Percentiles rank a stretch among this genome's conserved stretches.
phyloP scores from a whole-genome alignment of 768 basidiomycete species.

The Tylopilus felleus region DNA sequence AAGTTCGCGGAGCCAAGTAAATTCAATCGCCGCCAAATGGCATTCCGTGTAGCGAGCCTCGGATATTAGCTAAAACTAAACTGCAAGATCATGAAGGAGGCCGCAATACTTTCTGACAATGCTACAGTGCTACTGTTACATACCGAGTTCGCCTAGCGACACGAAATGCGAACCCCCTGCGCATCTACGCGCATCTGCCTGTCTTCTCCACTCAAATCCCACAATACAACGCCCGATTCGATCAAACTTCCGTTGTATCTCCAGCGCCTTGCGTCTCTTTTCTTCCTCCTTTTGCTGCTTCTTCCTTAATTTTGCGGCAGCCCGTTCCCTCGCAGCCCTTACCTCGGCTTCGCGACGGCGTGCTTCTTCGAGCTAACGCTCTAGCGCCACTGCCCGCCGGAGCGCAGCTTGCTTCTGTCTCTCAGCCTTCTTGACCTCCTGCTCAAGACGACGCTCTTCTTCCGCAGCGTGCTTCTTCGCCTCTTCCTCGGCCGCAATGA shows the following conservation, averaged over 20 bases:
- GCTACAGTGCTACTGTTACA: not conserved
- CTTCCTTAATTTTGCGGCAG: slow-evolving; percentile 27
- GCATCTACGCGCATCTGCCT: slow-evolving; percentile 43
- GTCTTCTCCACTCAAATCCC: slow-evolving; percentile 46
- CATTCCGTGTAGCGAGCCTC: no score
- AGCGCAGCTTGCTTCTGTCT: slow-evolving; percentile 12
- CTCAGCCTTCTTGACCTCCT: slow-evolving; percentile 16
- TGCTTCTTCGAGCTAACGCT: slow-evolving; percentile 28
- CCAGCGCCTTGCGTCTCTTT: slow-evolving; percentile 17
- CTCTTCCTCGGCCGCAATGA: slow-evolving; percentile 28
- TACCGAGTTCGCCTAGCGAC: slow-evolving; percentile 7
- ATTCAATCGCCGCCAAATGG: no score
- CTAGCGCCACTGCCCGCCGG: slow-evolving; percentile 12
- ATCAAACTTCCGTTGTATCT: slow-evolving; percentile 43
- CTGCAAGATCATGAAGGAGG: no score
- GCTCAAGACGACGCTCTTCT: slow-evolving; percentile 17
- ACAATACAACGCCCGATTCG: slow-evolving; percentile 47
- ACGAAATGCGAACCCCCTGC: slow-evolving; percentile 45
- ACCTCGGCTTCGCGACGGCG: slow-evolving; percentile 28
- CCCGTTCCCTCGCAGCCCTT: slow-evolving; percentile 25
- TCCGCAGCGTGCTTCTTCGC: slow-evolving; percentile 17
- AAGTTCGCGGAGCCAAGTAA: no score
- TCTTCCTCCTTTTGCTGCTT: slow-evolving; percentile 40
- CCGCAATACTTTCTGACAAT: no score
- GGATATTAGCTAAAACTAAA: no score